Evolutionary conservation across 208 protist species (phyloP).

Genomic region (Crithidia acanthocephali): DNA sequence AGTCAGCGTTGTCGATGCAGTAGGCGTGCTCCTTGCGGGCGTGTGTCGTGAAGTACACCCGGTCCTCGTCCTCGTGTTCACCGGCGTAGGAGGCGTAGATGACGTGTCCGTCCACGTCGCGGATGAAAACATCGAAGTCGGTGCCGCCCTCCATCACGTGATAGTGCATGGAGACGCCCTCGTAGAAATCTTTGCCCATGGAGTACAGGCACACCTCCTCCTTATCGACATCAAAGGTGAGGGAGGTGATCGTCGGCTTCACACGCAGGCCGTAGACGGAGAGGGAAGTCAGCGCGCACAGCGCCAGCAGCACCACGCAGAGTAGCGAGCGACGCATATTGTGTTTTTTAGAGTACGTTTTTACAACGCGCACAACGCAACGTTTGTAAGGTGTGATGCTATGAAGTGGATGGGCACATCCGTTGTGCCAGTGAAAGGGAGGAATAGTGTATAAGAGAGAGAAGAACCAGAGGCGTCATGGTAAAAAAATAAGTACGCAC

Average conservation of each 20-base stretch:
- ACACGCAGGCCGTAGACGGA: conserved; percentile 44
- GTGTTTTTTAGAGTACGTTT: background rate
- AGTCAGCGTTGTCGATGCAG: conserved; percentile 80
- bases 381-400: too few relatives aligned
- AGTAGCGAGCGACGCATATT: conserved; percentile 9
- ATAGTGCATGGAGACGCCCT: conserved; percentile 78
- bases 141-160: conserved; percentile 60
- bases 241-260: conserved; percentile 48
- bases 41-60: conserved; percentile 82
- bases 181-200: conserved; percentile 53
- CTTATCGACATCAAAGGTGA: conserved; percentile 66
- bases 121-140: conserved; percentile 81
- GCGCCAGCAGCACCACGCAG: conserved; percentile 8
- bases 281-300: background rate
- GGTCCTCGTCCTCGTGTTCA: conserved; percentile 71
- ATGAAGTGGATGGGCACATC: too few relatives aligned
- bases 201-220: conserved; percentile 84
- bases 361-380: too few relatives aligned
- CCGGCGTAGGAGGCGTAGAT: conserved; percentile 79
- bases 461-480: too few relatives aligned
- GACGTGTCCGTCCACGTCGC: conserved; percentile 55
- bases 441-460: too few relatives aligned
- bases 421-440: too few relatives aligned
- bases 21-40: conserved; percentile 66
- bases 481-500: too few relatives aligned